Evolutionary conservation across 257 asterid genomes (phyloP).

Genomic region (Solanum dulcamara): DNA sequence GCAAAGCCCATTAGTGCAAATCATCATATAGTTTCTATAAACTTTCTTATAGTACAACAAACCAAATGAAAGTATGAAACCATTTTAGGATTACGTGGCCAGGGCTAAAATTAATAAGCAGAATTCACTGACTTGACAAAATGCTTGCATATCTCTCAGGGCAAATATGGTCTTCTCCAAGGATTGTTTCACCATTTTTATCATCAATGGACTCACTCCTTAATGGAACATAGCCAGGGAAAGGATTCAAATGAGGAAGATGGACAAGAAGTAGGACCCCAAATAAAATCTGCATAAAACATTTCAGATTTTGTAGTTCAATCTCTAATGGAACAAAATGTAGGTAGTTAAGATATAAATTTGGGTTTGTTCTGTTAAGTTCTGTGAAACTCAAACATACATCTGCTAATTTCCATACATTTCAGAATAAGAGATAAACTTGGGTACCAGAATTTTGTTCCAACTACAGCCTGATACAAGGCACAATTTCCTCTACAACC

Average conservation of each 20-base stretch:
- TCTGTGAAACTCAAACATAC: not conserved
- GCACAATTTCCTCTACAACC: not conserved
- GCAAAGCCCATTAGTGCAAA: not conserved
- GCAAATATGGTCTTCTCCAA: constrained; percentile 50
- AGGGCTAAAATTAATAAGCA: not conserved
- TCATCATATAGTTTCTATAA: not conserved
- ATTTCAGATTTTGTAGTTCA: not conserved
- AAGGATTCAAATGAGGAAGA: constrained; percentile 54
- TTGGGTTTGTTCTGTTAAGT: not conserved
- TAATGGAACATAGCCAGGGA: constrained; percentile 62
- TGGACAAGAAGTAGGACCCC: constrained; percentile 52
- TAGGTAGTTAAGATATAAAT: not conserved
- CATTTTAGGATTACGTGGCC: not conserved
- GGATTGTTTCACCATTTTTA: constrained; percentile 28
- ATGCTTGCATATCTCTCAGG: constrained; percentile 70
- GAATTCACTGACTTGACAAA: constrained; percentile 44
- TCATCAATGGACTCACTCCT: constrained; percentile 32
- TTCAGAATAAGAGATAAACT: not conserved
- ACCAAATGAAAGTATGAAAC: not conserved
- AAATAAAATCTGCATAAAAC: constrained; percentile 43
- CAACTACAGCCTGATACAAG: not conserved
- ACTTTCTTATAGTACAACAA: not conserved
- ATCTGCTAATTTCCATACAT: not conserved
- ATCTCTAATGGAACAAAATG: not conserved
- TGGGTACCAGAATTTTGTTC: not conserved